Conservation (phyloP, 345 rosid species). For the Populus alba region DNA sequence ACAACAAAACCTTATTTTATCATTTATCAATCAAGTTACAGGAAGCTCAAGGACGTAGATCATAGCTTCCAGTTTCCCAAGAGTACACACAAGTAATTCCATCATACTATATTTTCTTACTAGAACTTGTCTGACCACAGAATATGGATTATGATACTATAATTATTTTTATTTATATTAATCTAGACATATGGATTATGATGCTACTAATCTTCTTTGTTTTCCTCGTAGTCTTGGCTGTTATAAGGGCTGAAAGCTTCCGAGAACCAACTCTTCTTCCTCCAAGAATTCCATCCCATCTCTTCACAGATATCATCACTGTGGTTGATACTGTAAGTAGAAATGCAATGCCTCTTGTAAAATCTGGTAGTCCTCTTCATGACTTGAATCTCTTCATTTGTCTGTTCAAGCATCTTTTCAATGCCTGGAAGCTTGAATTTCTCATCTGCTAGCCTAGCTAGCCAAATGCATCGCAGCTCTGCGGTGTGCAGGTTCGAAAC, state of each 20-base stretch:
- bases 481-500: constrained; percentile 49
- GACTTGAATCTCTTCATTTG: constrained; percentile 36
- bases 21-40: too few species aligned
- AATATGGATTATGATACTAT: too few species aligned
- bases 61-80: too few species aligned
- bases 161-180: too few species aligned
- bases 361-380: constrained; percentile 48
- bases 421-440: constrained; percentile 41
- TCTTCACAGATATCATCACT: constrained; percentile 75
- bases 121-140: too few species aligned
- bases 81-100: too few species aligned
- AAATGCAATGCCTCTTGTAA: constrained; percentile 73
- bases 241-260: constrained; percentile 79
- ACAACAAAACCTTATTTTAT: too few species aligned
- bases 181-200: too few species aligned
- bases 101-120: too few species aligned
- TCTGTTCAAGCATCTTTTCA: constrained; percentile 38
- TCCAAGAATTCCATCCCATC: constrained; percentile 70
- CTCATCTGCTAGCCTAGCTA: constrained; percentile 40
- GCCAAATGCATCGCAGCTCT: constrained; percentile 54
- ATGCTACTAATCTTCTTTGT: not conserved
- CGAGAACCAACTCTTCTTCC: constrained; percentile 58
- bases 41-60: too few species aligned
- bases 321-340: constrained; percentile 85
- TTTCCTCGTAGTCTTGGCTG: constrained; percentile 47